Evolutionary conservation across 176 grass and related monocot genomes (phyloP), one percentile per base, ranked within the genome.

Genomic region (Rhynchospora pubera): DNA sequence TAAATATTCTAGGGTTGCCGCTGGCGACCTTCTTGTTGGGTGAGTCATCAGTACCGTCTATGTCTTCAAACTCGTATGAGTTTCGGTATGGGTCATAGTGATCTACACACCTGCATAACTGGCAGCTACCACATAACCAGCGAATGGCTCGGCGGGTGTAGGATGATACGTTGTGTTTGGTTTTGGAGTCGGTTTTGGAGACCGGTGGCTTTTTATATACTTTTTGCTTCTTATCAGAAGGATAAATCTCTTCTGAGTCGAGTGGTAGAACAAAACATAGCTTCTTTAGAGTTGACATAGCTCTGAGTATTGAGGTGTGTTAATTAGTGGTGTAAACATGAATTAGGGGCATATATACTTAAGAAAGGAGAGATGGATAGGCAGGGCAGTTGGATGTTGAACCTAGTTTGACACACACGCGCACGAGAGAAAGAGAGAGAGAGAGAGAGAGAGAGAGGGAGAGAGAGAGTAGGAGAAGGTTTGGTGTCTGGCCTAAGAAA

Each of bases 1-100:
- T 92, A 74, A 94, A 97, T 5, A 94, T 91, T 78, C 91, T 58
- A 15, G 94, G 94, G 57, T 89, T 85, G 0, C 79, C 85, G 5
- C 82, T 82, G 7, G 53, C 77, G 32, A 89, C 79, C 69, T 86
- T 83, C 61, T 77, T 62, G n/a, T 44, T 71, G 0, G 73, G 62
- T 0, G 18, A 50, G 22, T 63, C 61, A 13, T 78, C 16, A 2
- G 44, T 43, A 46, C 88, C 88, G 10, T 84, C 79, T 57, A 83
- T 86, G 73, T 89, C 88, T 68, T 79, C 84, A 77, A 89, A 89
- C 53, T 21, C 13, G 16, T 43, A 62, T 3, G 79, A 64, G 53
- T 80, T 72, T 5, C 7, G 70, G 60, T 1, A 5, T 15, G 9
- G 30, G 0, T 67, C 87, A 2, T 52, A 18, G 22, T 32, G 6